Evolutionary conservation across 371 early-diverging fungal species (phyloP).

Genomic region (Synchytrium microbalum): DNA sequence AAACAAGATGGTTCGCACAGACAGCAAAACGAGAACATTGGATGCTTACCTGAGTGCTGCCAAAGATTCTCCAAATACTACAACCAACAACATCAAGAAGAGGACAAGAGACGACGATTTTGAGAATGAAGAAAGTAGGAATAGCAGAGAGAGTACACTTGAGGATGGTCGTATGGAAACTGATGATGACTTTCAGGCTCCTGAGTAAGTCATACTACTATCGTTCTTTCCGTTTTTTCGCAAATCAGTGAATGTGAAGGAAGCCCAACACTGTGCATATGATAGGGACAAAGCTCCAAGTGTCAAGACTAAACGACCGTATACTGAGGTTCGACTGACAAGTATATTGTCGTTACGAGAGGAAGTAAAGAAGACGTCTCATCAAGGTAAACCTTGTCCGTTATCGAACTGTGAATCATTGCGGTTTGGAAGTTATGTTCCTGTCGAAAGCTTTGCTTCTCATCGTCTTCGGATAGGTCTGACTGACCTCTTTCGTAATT

Average conservation of each 20-base stretch:
- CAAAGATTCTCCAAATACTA: not conserved
- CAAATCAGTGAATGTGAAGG: no score
- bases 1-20: slow-evolving; percentile 71
- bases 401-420: not conserved
- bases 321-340: slow-evolving; percentile 57
- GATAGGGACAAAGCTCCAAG: not conserved
- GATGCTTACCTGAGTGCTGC: slow-evolving; percentile 44
- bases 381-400: slow-evolving; percentile 39
- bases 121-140: not conserved
- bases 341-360: slow-evolving; percentile 69
- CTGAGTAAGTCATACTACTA: no score
- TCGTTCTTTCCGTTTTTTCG: no score
- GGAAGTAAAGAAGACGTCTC: slow-evolving; percentile 53
- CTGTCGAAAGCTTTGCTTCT: slow-evolving; percentile 2
- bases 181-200: no score
- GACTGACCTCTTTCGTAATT: slow-evolving; percentile 62
- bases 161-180: not conserved
- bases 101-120: slow-evolving; percentile 12
- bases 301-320: slow-evolving; percentile 7
- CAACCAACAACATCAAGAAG: not conserved
- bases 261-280: no score
- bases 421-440: not conserved
- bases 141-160: not conserved
- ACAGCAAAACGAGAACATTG: slow-evolving; percentile 57
- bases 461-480: slow-evolving; percentile 35